A percentile compares a stretch with the other conserved stretches of the same genome.
Conservation (phyloP, 148 eudicot species). For the Fagopyrum tataricum region DNA sequence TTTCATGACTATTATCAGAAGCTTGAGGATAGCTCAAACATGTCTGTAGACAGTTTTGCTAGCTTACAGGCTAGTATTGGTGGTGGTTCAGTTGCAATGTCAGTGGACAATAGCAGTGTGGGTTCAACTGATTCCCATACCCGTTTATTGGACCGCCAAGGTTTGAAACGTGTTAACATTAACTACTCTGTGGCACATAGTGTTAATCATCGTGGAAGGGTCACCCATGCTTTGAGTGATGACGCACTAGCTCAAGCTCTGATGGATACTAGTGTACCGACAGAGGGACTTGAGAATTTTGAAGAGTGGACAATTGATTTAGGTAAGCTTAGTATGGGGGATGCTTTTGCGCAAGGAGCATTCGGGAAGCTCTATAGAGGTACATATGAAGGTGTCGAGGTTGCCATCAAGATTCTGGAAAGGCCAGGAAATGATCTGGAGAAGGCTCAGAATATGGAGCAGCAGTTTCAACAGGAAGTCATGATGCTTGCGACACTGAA, state of each 20-base stretch:
- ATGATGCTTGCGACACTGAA: conserved; percentile 91
- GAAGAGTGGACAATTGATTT: conserved; percentile 96
- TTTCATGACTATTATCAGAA: conserved; percentile 70
- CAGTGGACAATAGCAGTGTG: conserved; percentile 86
- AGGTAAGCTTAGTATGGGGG: conserved; percentile 85
- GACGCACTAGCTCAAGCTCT: conserved; percentile 92
- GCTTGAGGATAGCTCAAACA: conserved; percentile 83
- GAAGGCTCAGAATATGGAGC: conserved; percentile 88
- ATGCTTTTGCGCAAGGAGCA: conserved; percentile 96
- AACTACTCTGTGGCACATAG: conserved; percentile 63
- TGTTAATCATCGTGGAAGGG: conserved; percentile 63
- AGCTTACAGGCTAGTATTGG: conserved; percentile 79
- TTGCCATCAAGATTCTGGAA: conserved; percentile 94
- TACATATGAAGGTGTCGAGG: conserved; percentile 88
- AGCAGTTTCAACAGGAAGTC: conserved; percentile 97
- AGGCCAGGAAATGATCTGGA: conserved; percentile 89
- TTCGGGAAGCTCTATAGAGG: conserved; percentile 96
- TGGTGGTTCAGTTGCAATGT: conserved; percentile 96
- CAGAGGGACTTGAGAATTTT: conserved; percentile 74
- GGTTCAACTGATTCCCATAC: conserved; percentile 92
- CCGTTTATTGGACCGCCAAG: conserved; percentile 72
- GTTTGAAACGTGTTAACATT: conserved; percentile 59
- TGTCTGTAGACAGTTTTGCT: conserved; percentile 80
- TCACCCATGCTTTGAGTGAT: conserved; percentile 71
- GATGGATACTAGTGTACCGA: conserved; percentile 64